phyloP scores from a whole-genome alignment of 352 stramenopile species.

The Globisporangium viniferum region DNA sequence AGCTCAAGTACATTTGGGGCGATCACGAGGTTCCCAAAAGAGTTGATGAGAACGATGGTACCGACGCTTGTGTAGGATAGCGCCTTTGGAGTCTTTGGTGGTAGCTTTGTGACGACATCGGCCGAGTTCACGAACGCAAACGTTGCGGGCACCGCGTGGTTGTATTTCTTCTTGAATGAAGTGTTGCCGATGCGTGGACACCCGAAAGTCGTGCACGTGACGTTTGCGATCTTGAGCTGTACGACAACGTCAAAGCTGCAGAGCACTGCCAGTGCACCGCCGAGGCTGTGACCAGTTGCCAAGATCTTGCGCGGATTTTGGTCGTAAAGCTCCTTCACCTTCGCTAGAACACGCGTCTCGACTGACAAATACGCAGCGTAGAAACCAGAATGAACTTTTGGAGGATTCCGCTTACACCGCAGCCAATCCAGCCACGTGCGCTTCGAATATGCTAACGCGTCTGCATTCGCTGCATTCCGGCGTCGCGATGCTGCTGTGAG shows the following conservation, averaged over 20 bases:
- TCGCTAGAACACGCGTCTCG: conserved; percentile 24
- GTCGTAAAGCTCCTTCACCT: conserved; percentile 20
- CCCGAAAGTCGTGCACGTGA: conserved; percentile 41
- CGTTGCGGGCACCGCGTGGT: conserved; percentile 26
- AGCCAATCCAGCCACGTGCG: conserved; percentile 28
- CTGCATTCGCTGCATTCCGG: neutral
- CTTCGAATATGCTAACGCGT: neutral
- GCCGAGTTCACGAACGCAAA: conserved; percentile 43
- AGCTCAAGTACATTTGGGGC: conserved; percentile 39
- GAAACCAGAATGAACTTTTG: conserved; percentile 43
- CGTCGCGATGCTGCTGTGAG: neutral
- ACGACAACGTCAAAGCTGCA: conserved; percentile 38
- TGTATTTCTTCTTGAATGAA: conserved; percentile 38
- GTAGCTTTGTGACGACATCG: conserved; percentile 40
- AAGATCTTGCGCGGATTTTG: conserved; percentile 24
- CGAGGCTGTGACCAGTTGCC: conserved; percentile 40
- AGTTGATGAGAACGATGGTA: conserved; percentile 33
- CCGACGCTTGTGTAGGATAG: conserved; percentile 39
- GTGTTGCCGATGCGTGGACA: conserved; percentile 38
- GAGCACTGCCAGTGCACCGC: conserved; percentile 36
- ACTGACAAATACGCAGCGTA: conserved; percentile 38
- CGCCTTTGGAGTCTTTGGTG: conserved; percentile 34
- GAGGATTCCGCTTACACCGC: conserved; percentile 29
- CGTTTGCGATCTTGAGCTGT: conserved; percentile 26
- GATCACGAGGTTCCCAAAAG: conserved; percentile 44